A percentile compares a stretch with the other conserved stretches of the same genome.
These are phyloP conservation scores for Coccinonectria pachysandricola DNA, from an alignment of 2,329 filamentous ascomycete species.

Conservation along the genomic window DNA sequence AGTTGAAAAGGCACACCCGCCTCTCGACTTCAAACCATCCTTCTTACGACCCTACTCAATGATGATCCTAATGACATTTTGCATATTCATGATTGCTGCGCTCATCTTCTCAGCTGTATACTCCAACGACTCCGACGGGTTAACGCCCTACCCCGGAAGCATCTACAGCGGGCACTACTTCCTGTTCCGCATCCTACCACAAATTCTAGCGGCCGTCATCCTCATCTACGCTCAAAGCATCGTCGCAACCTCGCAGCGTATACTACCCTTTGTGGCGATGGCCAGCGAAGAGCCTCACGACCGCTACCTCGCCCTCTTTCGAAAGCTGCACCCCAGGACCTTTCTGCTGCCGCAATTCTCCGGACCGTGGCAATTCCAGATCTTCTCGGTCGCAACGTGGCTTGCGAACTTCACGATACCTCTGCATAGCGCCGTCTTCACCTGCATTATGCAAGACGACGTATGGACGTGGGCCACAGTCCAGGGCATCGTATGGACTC, in stretches of 20 bases:
- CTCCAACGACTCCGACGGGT: constrained; percentile 50
- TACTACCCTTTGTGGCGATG: constrained; percentile 71
- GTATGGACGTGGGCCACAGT: constrained; percentile 73
- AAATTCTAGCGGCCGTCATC: constrained; percentile 60
- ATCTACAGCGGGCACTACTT: constrained; percentile 72
- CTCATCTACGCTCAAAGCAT: constrained; percentile 71
- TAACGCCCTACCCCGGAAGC: constrained; percentile 54
- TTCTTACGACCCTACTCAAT: constrained; percentile 61
- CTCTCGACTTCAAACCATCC: constrained; percentile 60
- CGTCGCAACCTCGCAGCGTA: constrained; percentile 62
- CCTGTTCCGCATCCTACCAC: constrained; percentile 75
- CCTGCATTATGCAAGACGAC: constrained; percentile 44
- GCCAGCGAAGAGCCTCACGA: constrained; percentile 49
- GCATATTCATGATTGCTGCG: constrained; percentile 59
- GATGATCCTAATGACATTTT: constrained; percentile 46
- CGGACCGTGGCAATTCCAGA: constrained; percentile 56
- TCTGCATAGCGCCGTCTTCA: constrained; percentile 68
- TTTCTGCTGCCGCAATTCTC: constrained; percentile 51
- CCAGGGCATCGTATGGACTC: constrained; percentile 66
- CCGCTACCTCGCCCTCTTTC: constrained; percentile 56
- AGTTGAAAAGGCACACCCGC: constrained; percentile 29
- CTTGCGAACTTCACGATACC: constrained; percentile 70
- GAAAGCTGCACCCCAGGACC: constrained; percentile 57
- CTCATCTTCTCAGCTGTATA: constrained; percentile 65
- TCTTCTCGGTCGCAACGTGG: constrained; percentile 63